Evolutionary conservation across 2,329 filamentous ascomycete species (phyloP), one percentile per base, ranked within the genome.

Genomic region (Xylariales sp.): DNA sequence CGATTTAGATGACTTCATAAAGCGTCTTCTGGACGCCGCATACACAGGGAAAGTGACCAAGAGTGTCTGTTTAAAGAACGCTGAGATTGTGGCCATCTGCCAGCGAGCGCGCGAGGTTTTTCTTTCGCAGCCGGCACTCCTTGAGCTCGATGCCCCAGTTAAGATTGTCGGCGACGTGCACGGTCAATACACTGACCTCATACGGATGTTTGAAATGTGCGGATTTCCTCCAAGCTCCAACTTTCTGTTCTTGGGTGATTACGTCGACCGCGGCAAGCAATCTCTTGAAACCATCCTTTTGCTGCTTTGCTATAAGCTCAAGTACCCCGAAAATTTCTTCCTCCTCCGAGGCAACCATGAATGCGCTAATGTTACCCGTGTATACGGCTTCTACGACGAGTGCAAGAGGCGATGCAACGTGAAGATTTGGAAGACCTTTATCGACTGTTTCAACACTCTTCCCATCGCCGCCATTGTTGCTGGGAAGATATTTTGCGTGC

Each of bases 91-190:
- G 32, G 89, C 91, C 43, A 91, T 98, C 47, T 98, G 93, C 61
- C 81, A 85, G 45, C 86, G 88, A 40, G 90, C 86, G 4, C 80
- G 90, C 41, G 93, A 98, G 62, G 76, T 91, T 8, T 87, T 98
- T 47, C 70, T 98, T 6, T 89, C 85, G 5, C 93, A 98, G 57
- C 93, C 93, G 4, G 89, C 93, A 2, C 72, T 98, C 17, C 67
- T 98, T 40, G 93, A 98, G 64, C 76, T 98, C 31, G 85, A 91
- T 46, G 88, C 93, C 5, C 91, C 93, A 0, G 93, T 98, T 56
- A 98, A 98, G 69, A 94, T 98, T 54, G 93, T 97, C 19, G 91
- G 91, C 35, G 91, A 97, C 59, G 88, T 97, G 12, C 91, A 97
- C 59, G 91, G 91, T 35, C 91, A 97, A 63, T 97, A 95, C 61